Base-by-base conservation (phyloP, 2,329 filamentous ascomycete genomes). In the Neophaeococcomyces mojaviensis region DNA sequence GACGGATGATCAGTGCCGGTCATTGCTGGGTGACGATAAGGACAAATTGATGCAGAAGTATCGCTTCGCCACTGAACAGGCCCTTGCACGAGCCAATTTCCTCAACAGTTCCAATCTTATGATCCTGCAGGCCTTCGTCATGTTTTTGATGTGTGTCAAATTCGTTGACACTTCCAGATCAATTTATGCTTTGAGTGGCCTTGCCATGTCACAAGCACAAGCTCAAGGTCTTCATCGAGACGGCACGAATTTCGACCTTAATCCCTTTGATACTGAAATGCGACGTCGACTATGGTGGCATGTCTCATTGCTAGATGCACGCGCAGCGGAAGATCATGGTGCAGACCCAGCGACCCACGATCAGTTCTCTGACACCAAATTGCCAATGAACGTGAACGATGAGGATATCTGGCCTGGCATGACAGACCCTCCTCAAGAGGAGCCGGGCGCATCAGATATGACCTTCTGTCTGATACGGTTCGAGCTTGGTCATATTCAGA, bases 61-160 rank as follows among this genome's bases (percentile, higher is more conserved):
- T 58, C 74, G 79, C 7, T 81, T 81, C 56, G 79, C 72, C 2
- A 64, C 78, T 2, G 79, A 84, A 56, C 80, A 84, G 57, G 77
- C 77, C 2, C 64, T 84, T 36, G 76, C 81, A 3, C 70, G 76
- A 40, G 79, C 80, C 6, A 76, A 79, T 50, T 74, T 84, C 41
- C 59, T 85, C 1, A 77, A 73, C 46, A 80, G 77, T 6, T 76
- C 80, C 47, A 81, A 80, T 56, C 65, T 79, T 16, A 66, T 79
- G 31, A 72, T 82, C 8, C 63, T 84, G 13, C 80, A 84, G 60
- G 77, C 80, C 1, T 74, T 81, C 31, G 67, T 79, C 8, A 64
- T 82, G 30, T 84, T 82, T 57, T 61, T 84, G 19, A 75, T 80
- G 35, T 68, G 61, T 36, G 62, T 77, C 44, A 73, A 73, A 74